These are phyloP conservation scores for Plasmodium chabaudi DNA, from an alignment of 169 alveolate genomes.

Conservation along the genomic window DNA sequence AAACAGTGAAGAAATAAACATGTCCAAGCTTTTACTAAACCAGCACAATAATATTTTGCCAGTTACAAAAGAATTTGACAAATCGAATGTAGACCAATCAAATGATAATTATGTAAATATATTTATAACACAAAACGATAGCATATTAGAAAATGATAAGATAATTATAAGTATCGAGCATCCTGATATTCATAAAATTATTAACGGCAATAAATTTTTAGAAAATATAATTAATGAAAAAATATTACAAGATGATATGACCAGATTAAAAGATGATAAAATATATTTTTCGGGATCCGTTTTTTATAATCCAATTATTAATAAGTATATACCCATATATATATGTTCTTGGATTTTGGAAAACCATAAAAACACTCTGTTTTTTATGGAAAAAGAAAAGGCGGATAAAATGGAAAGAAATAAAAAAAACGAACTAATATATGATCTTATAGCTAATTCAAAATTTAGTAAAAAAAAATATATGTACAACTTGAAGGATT, in stretches of 20 bases:
- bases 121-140: conserved; percentile 36
- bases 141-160: conserved; percentile 29
- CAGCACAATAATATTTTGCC: neutral
- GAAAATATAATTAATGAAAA: neutral
- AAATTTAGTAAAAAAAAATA: conserved; percentile 45
- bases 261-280: conserved; percentile 44
- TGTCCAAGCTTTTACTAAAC: neutral
- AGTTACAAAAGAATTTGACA: neutral
- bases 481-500: conserved; percentile 86
- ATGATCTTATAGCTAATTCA: conserved; percentile 23
- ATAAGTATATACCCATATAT: conserved; percentile 70
- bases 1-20: neutral
- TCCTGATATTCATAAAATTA: conserved; percentile 34
- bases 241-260: conserved; percentile 11
- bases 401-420: conserved; percentile 2
- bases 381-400: conserved; percentile 27
- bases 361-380: conserved; percentile 16
- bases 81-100: neutral
- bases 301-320: conserved; percentile 75
- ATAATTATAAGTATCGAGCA: conserved; percentile 53
- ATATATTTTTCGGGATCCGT: conserved; percentile 49
- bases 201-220: conserved; percentile 24
- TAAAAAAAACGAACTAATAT: neutral
- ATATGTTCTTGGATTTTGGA: conserved; percentile 74
- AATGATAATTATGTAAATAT: conserved; percentile 31